These are phyloP conservation scores for Strobilomyces confusus DNA, from an alignment of 768 basidiomycete species.

Conservation along the genomic window DNA sequence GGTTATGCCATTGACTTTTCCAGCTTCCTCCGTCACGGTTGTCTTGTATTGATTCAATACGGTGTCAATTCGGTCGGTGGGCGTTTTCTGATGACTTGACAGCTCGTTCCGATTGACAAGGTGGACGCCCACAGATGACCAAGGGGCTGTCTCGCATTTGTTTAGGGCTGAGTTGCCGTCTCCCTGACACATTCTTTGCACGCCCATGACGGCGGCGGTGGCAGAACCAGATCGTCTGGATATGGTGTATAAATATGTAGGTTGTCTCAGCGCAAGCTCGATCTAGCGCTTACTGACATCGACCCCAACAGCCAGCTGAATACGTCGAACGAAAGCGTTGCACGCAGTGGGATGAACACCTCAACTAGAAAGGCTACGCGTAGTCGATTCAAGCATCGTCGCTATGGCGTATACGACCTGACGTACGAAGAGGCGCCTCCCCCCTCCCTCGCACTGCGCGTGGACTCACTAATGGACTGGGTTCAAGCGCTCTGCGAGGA, in stretches of 20 bases:
- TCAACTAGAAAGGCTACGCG: neutral
- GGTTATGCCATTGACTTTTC: neutral
- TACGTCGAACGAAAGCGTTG: neutral
- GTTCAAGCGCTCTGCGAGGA: neutral
- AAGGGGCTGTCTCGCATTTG: neutral
- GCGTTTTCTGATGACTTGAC: constrained; percentile 2
- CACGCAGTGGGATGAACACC: neutral
- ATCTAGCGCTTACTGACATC: neutral
- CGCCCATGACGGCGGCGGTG: constrained; percentile 4
- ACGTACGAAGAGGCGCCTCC: constrained; percentile 15
- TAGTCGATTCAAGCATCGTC: constrained; percentile 9
- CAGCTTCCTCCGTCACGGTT: neutral
- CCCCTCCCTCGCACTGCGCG: neutral
- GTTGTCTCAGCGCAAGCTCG: neutral
- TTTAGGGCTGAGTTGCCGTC: neutral
- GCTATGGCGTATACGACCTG: constrained; percentile 21
- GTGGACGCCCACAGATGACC: constrained; percentile 10
- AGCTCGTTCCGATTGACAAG: neutral
- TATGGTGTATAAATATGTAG: constrained; percentile 3
- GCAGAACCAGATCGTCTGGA: neutral
- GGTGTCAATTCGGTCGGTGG: constrained; percentile 1
- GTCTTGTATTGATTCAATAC: neutral
- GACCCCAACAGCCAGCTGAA: neutral
- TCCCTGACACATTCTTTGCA: neutral
- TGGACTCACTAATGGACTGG: constrained; percentile 1